Evolutionary conservation across 1,139 yeast genomes (phyloP).

Genomic region (Geotrichum aggregatum): DNA sequence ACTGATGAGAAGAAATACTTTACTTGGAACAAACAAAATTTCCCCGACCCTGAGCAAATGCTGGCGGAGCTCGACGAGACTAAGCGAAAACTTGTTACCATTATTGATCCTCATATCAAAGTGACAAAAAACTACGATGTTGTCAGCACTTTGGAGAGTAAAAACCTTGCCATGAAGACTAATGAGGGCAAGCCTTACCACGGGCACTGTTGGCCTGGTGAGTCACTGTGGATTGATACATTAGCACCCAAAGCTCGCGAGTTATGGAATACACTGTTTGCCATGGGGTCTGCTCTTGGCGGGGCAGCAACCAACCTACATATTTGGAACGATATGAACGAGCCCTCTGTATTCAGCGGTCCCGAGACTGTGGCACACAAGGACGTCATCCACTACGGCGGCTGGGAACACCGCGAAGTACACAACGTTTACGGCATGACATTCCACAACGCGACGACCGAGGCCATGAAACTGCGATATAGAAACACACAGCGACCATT

Average conservation of each 20-base stretch:
- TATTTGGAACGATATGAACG: conserved; percentile 98
- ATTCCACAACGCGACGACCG: conserved; percentile 73
- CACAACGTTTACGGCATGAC: conserved; percentile 83
- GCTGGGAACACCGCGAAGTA: conserved; percentile 85
- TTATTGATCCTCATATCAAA: conserved; percentile 90
- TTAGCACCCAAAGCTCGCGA: conserved; percentile 57
- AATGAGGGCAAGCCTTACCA: conserved; percentile 52
- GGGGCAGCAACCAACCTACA: conserved; percentile 60
- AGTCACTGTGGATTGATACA: conserved; percentile 88
- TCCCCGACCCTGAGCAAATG: conserved; percentile 73
- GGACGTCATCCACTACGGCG: conserved; percentile 70
- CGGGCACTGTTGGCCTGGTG: conserved; percentile 99
- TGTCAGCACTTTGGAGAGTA: conserved; percentile 49
- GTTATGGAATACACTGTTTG: conserved; percentile 56
- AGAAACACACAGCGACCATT: conserved; percentile 67
- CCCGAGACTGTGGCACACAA: conserved; percentile 90
- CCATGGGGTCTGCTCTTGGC: conserved; percentile 44
- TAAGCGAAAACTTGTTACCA: conserved; percentile 76
- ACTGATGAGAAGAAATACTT: conserved; percentile 81
- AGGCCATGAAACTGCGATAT: conserved; percentile 56
- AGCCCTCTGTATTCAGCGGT: conserved; percentile 90
- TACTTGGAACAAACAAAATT: conserved; percentile 76
- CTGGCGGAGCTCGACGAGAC: conserved; percentile 58
- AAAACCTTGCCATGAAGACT: conserved; percentile 44
- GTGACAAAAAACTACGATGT: conserved; percentile 53